These are phyloP conservation scores for Erysimum pusillum DNA, from an alignment of 441 rosid genomes.

Conservation along the genomic window DNA sequence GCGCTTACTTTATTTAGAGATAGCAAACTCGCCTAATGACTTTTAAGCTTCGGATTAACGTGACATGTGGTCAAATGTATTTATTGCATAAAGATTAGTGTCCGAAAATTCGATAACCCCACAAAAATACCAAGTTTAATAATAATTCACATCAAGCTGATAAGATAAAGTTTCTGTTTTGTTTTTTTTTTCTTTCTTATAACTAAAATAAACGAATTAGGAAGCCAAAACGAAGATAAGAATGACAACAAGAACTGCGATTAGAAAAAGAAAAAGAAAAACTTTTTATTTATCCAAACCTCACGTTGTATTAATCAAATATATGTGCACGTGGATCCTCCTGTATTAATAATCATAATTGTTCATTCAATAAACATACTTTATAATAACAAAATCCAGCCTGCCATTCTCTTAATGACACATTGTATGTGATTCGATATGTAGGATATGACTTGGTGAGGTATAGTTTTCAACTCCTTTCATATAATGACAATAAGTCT, in stretches of 20 bases:
- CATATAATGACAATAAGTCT: constrained; percentile 6
- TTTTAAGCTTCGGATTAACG: constrained; percentile 10
- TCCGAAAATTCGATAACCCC: neutral
- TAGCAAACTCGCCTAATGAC: neutral
- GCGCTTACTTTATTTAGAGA: constrained; percentile 2
- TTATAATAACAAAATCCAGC: constrained; percentile 38
- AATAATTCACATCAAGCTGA: constrained; percentile 7
- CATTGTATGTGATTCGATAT: constrained; percentile 44
- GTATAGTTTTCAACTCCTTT: constrained; percentile 36
- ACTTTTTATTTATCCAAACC: neutral
- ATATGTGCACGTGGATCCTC: constrained; percentile 42
- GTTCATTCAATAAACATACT: constrained; percentile 6
- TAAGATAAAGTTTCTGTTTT: constrained; percentile 8
- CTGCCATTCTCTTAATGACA: constrained; percentile 48
- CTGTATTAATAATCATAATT: constrained; percentile 31
- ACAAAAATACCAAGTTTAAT: neutral
- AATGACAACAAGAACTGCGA: constrained; percentile 25
- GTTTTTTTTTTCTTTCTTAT: neutral
- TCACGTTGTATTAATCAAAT: constrained; percentile 37
- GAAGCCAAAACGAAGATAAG: constrained; percentile 11
- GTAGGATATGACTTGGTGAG: constrained; percentile 34
- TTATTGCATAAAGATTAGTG: neutral
- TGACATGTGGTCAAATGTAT: neutral
- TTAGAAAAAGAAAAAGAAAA: neutral
- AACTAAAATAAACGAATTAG: constrained; percentile 27